Conservation (phyloP, 306 rosid genomes). For the Castanea mollissima region DNA sequence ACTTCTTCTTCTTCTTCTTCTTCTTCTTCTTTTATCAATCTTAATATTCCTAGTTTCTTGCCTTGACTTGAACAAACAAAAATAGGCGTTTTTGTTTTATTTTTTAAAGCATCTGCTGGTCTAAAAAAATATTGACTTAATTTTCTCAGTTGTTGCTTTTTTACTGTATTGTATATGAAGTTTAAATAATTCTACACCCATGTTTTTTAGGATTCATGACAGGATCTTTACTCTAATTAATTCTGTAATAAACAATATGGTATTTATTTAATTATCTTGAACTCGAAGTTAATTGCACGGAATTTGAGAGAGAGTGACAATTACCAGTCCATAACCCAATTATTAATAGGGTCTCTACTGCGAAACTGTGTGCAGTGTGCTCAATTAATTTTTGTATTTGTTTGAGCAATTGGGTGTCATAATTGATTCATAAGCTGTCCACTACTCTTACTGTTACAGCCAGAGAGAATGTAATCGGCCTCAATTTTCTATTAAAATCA, state of each 20-base stretch:
- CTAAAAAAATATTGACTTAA: no score
- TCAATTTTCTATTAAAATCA: no score
- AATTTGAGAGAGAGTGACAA: conserved; percentile 5
- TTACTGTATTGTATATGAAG: no score
- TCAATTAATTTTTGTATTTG: neutral
- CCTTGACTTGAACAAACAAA: conserved; percentile 29
- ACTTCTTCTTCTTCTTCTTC: neutral
- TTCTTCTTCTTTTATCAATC: neutral
- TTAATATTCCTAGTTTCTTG: conserved; percentile 23
- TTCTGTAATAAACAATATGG: no score
- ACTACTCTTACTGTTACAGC: no score
- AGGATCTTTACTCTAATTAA: no score
- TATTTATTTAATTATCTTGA: no score
- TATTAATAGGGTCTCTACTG: no score
- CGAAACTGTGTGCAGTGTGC: neutral
- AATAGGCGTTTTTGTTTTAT: neutral
- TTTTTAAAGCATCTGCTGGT: neutral
- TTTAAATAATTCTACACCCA: neutral
- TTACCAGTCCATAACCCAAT: neutral
- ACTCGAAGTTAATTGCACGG: conserved; percentile 18
- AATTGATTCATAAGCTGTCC: no score
- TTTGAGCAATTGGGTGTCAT: neutral
- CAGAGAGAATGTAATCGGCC: no score
- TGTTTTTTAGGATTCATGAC: neutral
- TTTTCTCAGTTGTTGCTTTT: no score